Conservation (phyloP, 2,329 filamentous ascomycete species). For the Bertia moriformis region DNA sequence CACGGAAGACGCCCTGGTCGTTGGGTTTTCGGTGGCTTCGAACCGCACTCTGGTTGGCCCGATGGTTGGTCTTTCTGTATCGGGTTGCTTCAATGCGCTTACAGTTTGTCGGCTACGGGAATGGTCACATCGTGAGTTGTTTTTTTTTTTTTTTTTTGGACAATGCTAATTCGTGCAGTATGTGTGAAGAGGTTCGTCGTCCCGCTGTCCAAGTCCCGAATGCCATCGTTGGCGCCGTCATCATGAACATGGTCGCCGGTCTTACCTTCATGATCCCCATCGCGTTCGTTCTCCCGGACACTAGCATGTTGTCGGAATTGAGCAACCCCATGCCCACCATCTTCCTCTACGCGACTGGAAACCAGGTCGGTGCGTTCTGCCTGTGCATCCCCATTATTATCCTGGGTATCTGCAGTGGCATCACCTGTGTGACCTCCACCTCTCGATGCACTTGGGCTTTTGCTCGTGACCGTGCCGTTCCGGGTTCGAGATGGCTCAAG, state of each 20-base stretch:
- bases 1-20: slow-evolving; percentile 46
- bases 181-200: slow-evolving; percentile 34
- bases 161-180: slow-evolving; percentile 16
- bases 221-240: slow-evolving; percentile 29
- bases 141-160: slow-evolving; percentile 3
- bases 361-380: slow-evolving; percentile 30
- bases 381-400: slow-evolving; percentile 36
- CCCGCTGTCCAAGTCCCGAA: slow-evolving; percentile 33
- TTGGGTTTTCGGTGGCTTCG: slow-evolving; percentile 57
- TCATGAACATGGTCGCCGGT: slow-evolving; percentile 29
- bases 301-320: slow-evolving; percentile 25
- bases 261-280: slow-evolving; percentile 32
- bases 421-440: slow-evolving; percentile 53
- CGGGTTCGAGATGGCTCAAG: slow-evolving; percentile 31
- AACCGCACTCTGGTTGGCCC: slow-evolving; percentile 54
- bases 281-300: slow-evolving; percentile 31
- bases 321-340: slow-evolving; percentile 40
- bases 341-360: slow-evolving; percentile 32
- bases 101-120: slow-evolving; percentile 62
- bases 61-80: slow-evolving; percentile 62
- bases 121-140: slow-evolving; percentile 63
- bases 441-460: slow-evolving; percentile 56
- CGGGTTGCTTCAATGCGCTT: slow-evolving; percentile 57
- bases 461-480: slow-evolving; percentile 41
- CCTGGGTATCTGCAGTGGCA: slow-evolving; percentile 41